Evolutionary conservation across 768 basidiomycete genomes (phyloP), one percentile per base, ranked within the genome.

Genomic region (Mycena pura): DNA sequence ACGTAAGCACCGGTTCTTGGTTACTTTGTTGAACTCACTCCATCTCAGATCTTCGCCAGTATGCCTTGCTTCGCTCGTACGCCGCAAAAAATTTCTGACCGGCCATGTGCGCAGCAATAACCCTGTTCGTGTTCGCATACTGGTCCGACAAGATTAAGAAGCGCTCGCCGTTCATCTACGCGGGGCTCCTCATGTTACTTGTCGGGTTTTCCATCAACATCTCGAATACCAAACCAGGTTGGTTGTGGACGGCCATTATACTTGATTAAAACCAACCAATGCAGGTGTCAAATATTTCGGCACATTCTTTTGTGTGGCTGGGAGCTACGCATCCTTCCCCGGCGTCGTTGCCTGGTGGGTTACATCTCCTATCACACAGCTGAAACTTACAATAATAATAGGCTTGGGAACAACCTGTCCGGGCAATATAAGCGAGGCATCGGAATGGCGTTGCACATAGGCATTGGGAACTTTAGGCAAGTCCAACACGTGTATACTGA

Each of bases 341-440:
- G 87, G 85, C 10, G 69, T 87, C 1, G 75, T 88, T 13, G 78
- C 86, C 21, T 91, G 89, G 89, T 88, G 44, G 13, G 76, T 29
- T n/a, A n/a, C 46, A 17, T 43, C 10, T 49, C 32, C 34, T 19
- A 8, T 38, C 24, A 27, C 21, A 40, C 36, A 40, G 21, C 28
- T 46, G 11, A 65, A n/a, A 32, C 21, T 34, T 29, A 51, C 10
- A 31, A 41, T 38, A 34, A n/a, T 40, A 14, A 14, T 52, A 90
- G 88, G 88, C 73, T 87, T 6, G 84, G 84, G 22, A 88, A 87
- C 66, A 89, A 91, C 64, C 77, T 89, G 11, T 74, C 82, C 0
- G 89, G 89, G 0, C 86, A 88, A 60, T 90, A 87, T 69, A 91
- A 90, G 69, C 87, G 89, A 4, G 89, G 78, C 1, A 76, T 87